Evolutionary conservation across 2,329 filamentous ascomycete species (phyloP).

Genomic region (Colletotrichum ledebouriae): DNA sequence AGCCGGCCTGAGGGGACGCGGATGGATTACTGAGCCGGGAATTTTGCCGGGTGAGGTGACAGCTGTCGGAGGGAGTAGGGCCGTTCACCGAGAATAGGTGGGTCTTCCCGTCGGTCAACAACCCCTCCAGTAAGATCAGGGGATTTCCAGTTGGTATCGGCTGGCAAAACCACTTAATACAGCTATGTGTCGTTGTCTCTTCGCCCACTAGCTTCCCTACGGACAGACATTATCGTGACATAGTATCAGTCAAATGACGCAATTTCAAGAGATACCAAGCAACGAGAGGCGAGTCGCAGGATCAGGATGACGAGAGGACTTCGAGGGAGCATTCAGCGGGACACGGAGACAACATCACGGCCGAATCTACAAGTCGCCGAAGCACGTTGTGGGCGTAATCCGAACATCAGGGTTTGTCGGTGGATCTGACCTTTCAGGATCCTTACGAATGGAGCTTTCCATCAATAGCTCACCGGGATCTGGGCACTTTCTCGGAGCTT

Average conservation of each 20-base stretch:
- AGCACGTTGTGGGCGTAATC: constrained; percentile 1
- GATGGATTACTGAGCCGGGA: constrained; percentile 24
- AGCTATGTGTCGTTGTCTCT: background rate
- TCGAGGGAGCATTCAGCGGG: background rate
- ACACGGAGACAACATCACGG: constrained; percentile 10
- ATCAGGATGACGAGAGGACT: background rate
- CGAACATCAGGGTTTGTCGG: constrained; percentile 28
- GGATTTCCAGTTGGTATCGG: background rate
- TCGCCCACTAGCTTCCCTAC: background rate
- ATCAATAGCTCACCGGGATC: constrained; percentile 8
- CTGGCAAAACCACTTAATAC: background rate
- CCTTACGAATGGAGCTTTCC: constrained; percentile 12
- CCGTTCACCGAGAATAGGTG: constrained; percentile 28
- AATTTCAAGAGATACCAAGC: background rate
- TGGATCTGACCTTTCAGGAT: constrained; percentile 4
- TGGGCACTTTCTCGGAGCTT: constrained; percentile 21
- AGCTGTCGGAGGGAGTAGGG: constrained; percentile 35
- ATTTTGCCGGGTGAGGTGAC: constrained; percentile 24
- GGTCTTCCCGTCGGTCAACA: background rate
- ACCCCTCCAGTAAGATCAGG: too few species aligned
- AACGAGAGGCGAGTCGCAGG: background rate
- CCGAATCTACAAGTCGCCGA: constrained; percentile 19
- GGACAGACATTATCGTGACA: constrained; percentile 6
- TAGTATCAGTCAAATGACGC: constrained; percentile 17
- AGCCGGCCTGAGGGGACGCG: constrained; percentile 47